Percentiles rank a stretch among this genome's conserved stretches.
Evolutionary conservation across 1,284 basidiomycete genomes (phyloP).

Genomic region (Boletus sp.): DNA sequence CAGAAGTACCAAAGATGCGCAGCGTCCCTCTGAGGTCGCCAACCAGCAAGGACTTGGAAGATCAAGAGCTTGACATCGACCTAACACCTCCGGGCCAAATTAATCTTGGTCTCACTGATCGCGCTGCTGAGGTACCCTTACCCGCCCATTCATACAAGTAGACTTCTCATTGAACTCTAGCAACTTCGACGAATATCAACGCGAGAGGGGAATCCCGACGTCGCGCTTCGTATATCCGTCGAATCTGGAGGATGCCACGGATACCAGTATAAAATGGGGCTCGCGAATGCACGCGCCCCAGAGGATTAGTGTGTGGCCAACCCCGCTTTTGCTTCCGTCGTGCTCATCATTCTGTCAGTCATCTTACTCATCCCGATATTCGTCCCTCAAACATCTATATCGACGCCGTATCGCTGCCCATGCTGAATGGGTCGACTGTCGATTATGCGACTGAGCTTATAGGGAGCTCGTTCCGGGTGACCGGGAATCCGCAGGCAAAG

Average conservation of each 20-base stretch:
- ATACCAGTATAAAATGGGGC: constrained; percentile 89
- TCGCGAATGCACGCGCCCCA: constrained; percentile 58
- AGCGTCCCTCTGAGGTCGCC: constrained; percentile 41
- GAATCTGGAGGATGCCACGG: constrained; percentile 94
- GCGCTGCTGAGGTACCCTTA: constrained; percentile 67
- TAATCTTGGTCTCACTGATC: constrained; percentile 61
- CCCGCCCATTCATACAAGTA: neutral
- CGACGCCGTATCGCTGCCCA: constrained; percentile 78
- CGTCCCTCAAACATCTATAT: constrained; percentile 75
- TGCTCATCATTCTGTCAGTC: constrained; percentile 41
- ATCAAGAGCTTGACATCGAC: constrained; percentile 61
- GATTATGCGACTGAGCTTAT: constrained; percentile 93
- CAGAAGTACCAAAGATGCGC: constrained; percentile 10
- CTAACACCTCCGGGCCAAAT: constrained; percentile 51
- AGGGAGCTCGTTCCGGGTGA: constrained; percentile 82
- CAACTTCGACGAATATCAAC: constrained; percentile 62
- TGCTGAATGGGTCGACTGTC: constrained; percentile 83
- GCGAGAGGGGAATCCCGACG: constrained; percentile 59
- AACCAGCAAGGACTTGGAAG: constrained; percentile 49
- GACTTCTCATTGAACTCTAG: constrained; percentile 40
- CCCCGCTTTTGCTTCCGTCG: neutral
- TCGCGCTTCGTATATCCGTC: constrained; percentile 77
- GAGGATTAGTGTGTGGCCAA: constrained; percentile 77
- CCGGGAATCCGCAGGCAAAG: constrained; percentile 86
- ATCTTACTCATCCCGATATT: constrained; percentile 69